Conservation (phyloP, 106 monocot species). For the Dioscorea zingiberensis region DNA sequence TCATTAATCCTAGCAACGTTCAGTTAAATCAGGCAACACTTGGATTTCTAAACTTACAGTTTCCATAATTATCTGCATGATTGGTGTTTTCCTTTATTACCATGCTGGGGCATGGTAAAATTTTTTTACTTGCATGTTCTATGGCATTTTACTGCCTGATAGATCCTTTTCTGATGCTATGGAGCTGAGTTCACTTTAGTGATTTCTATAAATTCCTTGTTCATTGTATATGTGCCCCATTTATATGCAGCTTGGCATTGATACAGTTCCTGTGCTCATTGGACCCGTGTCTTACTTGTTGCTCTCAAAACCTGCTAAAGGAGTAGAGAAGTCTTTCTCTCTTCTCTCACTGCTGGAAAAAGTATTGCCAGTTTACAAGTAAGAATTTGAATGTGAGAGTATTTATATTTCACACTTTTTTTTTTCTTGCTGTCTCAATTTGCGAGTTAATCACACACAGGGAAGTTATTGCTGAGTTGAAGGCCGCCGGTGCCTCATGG, state of each 20-base stretch:
- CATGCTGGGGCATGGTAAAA: no score
- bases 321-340: constrained; percentile 68
- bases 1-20: no score
- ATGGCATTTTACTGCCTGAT: no score
- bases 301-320: constrained; percentile 84
- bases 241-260: constrained; percentile 62
- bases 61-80: no score
- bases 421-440: neutral
- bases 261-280: constrained; percentile 77
- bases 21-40: no score
- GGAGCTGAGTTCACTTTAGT: no score
- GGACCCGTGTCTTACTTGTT: constrained; percentile 86
- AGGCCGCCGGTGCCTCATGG: constrained; percentile 84
- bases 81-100: no score
- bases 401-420: neutral
- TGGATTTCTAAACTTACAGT: no score
- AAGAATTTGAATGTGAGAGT: constrained; percentile 3
- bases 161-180: no score
- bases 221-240: neutral
- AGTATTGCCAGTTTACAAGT: constrained; percentile 85
- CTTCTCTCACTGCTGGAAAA: constrained; percentile 56
- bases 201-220: no score
- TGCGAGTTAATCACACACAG: constrained; percentile 15
- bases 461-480: constrained; percentile 83
- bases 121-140: no score